Conservation (phyloP, 495 filamentous ascomycete genomes). For the Coniosporium apollinis region DNA sequence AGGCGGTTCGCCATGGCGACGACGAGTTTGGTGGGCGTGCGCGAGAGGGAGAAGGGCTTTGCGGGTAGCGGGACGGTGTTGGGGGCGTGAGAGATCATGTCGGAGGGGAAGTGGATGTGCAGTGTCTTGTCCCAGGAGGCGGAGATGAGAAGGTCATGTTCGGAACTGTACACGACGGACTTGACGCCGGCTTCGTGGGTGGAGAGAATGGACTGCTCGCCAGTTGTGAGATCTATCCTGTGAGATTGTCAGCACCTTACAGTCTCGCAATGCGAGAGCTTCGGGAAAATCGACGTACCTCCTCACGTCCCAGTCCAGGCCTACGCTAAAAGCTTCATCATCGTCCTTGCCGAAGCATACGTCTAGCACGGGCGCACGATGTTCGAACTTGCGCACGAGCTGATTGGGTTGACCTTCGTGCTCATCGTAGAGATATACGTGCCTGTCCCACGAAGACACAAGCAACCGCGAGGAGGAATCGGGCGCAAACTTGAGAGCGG, state of each 20-base stretch:
- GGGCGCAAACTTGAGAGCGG: constrained; percentile 69
- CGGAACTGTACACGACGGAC: constrained; percentile 61
- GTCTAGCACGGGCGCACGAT: constrained; percentile 75
- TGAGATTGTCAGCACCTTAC: too few relatives aligned
- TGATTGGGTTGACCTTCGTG: constrained; percentile 40
- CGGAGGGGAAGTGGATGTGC: constrained; percentile 53
- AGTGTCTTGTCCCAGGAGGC: constrained; percentile 87
- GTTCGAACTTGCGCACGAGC: constrained; percentile 56
- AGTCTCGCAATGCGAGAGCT: too few relatives aligned
- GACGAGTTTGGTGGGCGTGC: constrained; percentile 67
- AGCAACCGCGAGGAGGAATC: constrained; percentile 51
- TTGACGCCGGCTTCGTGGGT: constrained; percentile 64
- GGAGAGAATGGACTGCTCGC: constrained; percentile 57
- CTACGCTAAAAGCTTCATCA: constrained; percentile 64
- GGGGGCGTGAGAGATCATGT: constrained; percentile 26
- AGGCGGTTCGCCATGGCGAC: constrained; percentile 90
- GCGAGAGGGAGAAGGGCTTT: constrained; percentile 76
- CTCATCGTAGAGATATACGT: constrained; percentile 78
- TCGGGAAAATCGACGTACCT: constrained; percentile 33
- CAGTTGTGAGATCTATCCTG: constrained; percentile 57
- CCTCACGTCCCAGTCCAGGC: constrained; percentile 71
- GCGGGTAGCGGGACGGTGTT: constrained; percentile 51
- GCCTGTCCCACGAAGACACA: constrained; percentile 87
- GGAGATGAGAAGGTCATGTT: constrained; percentile 63
- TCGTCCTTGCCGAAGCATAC: constrained; percentile 78